Evolutionary conservation across 768 basidiomycete genomes (phyloP).

Genomic region (Agaricus bisporus): DNA sequence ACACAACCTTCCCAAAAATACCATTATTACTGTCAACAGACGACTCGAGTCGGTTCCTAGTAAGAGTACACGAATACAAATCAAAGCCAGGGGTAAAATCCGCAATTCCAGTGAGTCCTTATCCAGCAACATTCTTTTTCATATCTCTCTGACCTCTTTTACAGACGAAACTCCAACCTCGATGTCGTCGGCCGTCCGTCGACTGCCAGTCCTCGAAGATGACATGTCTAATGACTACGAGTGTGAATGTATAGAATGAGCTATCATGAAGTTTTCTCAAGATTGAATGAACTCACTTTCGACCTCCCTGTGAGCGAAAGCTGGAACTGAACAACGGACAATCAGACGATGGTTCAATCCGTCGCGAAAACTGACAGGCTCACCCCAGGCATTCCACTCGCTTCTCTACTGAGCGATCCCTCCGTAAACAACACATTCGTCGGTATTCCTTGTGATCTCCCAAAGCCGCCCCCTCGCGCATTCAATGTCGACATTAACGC

Average conservation of each 20-base stretch:
- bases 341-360: too few relatives aligned
- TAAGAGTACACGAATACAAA: too few relatives aligned
- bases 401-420: neutral
- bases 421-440: constrained; percentile 5
- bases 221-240: neutral
- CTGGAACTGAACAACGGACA: neutral
- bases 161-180: neutral
- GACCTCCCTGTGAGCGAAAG: neutral
- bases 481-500: constrained; percentile 44
- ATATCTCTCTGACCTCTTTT: neutral
- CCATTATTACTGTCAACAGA: too few relatives aligned
- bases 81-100: neutral
- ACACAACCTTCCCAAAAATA: too few relatives aligned
- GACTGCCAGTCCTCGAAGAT: neutral
- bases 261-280: too few relatives aligned
- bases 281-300: neutral
- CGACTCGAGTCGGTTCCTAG: too few relatives aligned
- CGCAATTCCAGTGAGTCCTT: too few relatives aligned
- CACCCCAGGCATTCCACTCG: neutral
- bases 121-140: neutral
- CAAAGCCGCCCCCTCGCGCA: constrained; percentile 28
- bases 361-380: neutral
- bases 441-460: constrained; percentile 16
- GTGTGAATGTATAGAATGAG: neutral
- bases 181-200: neutral